Base-by-base conservation (phyloP, 1,139 yeast genomes). In the Diutina catenulata region DNA sequence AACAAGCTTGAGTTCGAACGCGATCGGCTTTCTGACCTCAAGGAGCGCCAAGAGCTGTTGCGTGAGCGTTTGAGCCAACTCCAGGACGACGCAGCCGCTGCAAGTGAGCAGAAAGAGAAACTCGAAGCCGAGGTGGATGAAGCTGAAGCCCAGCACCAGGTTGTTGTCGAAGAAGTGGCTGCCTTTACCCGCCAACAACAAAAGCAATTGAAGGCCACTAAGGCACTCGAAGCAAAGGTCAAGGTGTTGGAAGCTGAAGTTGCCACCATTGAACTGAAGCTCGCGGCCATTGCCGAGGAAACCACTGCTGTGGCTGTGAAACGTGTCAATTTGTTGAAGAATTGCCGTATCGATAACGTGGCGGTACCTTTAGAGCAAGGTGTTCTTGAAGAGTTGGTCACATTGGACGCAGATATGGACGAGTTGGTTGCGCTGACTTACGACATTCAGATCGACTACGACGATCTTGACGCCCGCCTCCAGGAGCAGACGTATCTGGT, bases 301-400 rank as follows among this genome's bases (percentile, higher is more conserved):
- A 50, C 74, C 3, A 76, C 79, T 37, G 73, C 72, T 43, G 54
- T 66, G 5, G 76, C 70, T 43, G 56, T 76, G 18, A 82, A 77
- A 39, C 70, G 82, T 46, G 63, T 76, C 5, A 72, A 74, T 45
- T 60, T 76, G 20, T 62, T 87, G 45, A 76, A 80, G 46, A 76
- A 75, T 44, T 83, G 95, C 56, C 83, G 82, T 49, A 70, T 88
- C 44, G 84, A 82, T 40, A 80, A 74, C 44, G 65, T 81, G 13
- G 64, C 65, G 9, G 49, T 88, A 13, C 95, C 95, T 1, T 57
- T 86, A 31, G 47, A 54, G 7, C 71, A 72, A 27, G 91, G 93
- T 0, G 51, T 68, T 60, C 39, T 63, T 67, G 57, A 78, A n/a
- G 37, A 41, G 1, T 37, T 44, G 57, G 45, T 70, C 49, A 47